These are phyloP conservation scores for Berkeleyomyces basicola DNA, from an alignment of 2,329 filamentous ascomycete genomes.

Conservation along the genomic window DNA sequence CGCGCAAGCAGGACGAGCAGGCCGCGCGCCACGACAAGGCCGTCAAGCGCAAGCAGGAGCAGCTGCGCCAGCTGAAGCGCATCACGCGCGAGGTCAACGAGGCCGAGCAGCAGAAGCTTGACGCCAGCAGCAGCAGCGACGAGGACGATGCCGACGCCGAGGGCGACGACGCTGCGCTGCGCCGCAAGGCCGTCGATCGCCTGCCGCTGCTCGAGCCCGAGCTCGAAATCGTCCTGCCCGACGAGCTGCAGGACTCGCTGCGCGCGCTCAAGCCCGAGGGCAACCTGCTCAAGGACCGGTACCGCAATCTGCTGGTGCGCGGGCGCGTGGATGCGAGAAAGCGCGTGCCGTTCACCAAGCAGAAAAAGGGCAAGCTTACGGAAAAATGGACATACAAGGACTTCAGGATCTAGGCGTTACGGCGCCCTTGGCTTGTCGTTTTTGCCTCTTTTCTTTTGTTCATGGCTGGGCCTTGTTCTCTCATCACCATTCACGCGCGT, in stretches of 20 bases:
- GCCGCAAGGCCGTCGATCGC: conserved; percentile 59
- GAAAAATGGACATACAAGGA: conserved; percentile 99
- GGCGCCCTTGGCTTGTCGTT: neutral
- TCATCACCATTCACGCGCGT: conserved; percentile 2
- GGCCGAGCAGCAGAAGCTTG: conserved; percentile 34
- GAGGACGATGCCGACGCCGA: conserved; percentile 34
- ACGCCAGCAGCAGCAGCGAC: conserved; percentile 19
- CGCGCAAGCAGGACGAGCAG: conserved; percentile 74
- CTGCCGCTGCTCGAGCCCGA: conserved; percentile 51
- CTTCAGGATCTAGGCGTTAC: conserved; percentile 32
- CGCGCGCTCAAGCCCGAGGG: conserved; percentile 80
- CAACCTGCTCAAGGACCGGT: conserved; percentile 84
- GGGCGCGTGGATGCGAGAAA: conserved; percentile 78
- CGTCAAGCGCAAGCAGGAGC: conserved; percentile 54
- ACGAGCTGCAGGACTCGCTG: conserved; percentile 71
- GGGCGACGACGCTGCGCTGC: conserved; percentile 45
- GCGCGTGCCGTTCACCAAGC: conserved; percentile 64
- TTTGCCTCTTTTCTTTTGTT: neutral
- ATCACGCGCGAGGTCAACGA: conserved; percentile 47
- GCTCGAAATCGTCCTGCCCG: conserved; percentile 63
- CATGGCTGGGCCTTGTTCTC: conserved; percentile 7
- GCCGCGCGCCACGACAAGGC: conserved; percentile 58
- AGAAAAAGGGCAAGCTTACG: conserved; percentile 62
- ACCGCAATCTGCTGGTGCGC: conserved; percentile 71
- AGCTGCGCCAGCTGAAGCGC: conserved; percentile 54